Base-by-base conservation (phyloP, 106 monocot genomes). In the Apostasia shenzhenica region DNA sequence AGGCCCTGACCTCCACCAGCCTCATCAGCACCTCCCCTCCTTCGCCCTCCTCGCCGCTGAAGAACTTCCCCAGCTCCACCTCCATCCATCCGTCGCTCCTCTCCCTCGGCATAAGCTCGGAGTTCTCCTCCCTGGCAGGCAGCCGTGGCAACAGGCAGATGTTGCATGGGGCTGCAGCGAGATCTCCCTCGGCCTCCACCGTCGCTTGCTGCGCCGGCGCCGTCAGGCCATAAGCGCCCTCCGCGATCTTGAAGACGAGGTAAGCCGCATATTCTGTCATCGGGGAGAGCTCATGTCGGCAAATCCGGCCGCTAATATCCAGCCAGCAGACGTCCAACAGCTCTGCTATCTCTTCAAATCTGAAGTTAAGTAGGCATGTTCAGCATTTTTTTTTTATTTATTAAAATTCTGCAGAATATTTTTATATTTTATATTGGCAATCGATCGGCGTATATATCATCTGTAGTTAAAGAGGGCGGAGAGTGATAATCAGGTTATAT, bases 321-420 rank as follows among this genome's bases (percentile, higher is more conserved):
- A 86, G 48, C 86, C 86, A 82, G 46, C 82, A 86, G 3, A 82
- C 86, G 10, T 3, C 0, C 11, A 53, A 1, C 0, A 86, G 86
- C 45, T 53, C 76, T 6, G 82, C 79, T 3, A 77, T 82, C 56
- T 82, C 79, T 26, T 59, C 13, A 72, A 86, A 86, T 67, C 86
- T 86, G 57, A 57, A 26, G 26, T 26, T 26, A 26, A 26, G 26
- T 0, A 26, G 26, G 26, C 0, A 26, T 41, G 6, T 5, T 39
- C 5, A 39, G 41, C 6, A 42, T 26, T 26, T 26, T 26, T 26
- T 26, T 26, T 26, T 26, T 26, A n/a, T 26, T 26, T 26, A 26
- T 26, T 26, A 26, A 26, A 26, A 26, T 26, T 26, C 26, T 26
- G 26, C 26, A 26, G 26, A 26, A 26, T 26, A 26, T 26, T 26